Evolutionary conservation across 208 protist species (phyloP), one percentile per base, ranked within the genome.

Genomic region (Trypanosomatidae sp.): DNA sequence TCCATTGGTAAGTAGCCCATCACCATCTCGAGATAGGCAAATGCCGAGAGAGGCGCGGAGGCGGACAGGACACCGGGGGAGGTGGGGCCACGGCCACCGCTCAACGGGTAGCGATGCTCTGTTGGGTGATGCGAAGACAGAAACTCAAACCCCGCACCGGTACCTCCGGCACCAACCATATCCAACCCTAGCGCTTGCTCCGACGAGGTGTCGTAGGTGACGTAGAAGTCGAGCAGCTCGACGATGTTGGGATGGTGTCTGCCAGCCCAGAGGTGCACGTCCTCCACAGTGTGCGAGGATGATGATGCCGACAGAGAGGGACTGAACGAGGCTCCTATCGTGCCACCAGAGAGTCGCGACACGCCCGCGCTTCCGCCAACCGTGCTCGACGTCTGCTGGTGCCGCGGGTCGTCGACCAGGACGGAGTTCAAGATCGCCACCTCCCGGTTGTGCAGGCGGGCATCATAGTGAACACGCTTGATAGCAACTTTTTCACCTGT

Each of bases 1-100:
- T 99, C 99, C 46, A 98, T 88, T 2, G 99, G 99, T 0, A 99
- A 81, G 86, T 98, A 99, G 69, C 99, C 98, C 84, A 99, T 94
- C 15, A 99, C 98, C 22, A 99, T 85, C 86, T 99, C 98, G 6
- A 99, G 86, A 76, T 99, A 99, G 17, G 98, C 70, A 67, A 99
- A 98, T 33, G 98, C 92, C 28, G 85, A 67, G 5, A 41, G 65
- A 8, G 52, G 46, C 5, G 41, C 43, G 10, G 68, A 10, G 15
- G 41, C 53, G 4, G 47, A 39, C 8, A 33, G 50, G 7, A n/a
- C 9, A 49, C 12, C 19, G 17, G 64, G 55, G 68, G 64, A 66
- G 36, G 65, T 8, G 68, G 17, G 64, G 10, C 67, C 53, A 28
- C 49, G 19, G 43, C 33, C 46, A 30, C 66, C 66, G 13, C 25